These are phyloP conservation scores for Castanea sativa DNA, from an alignment of 306 rosid species.

Conservation along the genomic window DNA sequence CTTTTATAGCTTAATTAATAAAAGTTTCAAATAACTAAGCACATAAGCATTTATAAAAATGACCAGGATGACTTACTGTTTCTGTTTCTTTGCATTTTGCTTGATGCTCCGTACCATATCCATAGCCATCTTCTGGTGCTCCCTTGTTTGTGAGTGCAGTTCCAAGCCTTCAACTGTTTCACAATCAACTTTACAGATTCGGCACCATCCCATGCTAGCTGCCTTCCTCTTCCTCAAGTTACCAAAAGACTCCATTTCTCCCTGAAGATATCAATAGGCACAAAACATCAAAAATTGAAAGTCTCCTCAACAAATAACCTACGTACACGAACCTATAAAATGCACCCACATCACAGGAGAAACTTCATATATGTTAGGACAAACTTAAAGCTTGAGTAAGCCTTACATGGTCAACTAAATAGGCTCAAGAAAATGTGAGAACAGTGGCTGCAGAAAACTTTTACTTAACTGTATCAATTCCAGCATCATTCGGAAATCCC, in stretches of 20 bases:
- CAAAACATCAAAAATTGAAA: slow-evolving; percentile 6
- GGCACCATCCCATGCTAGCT: slow-evolving; percentile 91
- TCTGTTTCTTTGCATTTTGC: slow-evolving; percentile 81
- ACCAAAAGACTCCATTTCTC: slow-evolving; percentile 68
- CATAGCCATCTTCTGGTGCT: slow-evolving; percentile 93
- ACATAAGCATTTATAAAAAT: slow-evolving; percentile 10
- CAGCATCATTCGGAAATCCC: slow-evolving; percentile 68
- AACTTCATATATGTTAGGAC: background rate
- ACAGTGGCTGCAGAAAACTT: background rate
- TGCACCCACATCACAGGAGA: background rate
- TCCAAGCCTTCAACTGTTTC: slow-evolving; percentile 97
- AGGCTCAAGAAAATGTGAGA: background rate
- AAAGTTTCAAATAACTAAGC: slow-evolving; percentile 4
- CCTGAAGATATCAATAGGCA: slow-evolving; percentile 45
- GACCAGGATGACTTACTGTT: slow-evolving; percentile 46
- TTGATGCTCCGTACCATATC: slow-evolving; percentile 88
- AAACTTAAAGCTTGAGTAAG: background rate
- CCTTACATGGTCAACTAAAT: background rate
- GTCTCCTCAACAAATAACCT: slow-evolving; percentile 5
- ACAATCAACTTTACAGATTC: slow-evolving; percentile 94
- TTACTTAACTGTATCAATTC: slow-evolving; percentile 72
- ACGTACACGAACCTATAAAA: background rate
- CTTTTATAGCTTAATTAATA: background rate
- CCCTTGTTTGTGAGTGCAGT: slow-evolving; percentile 90
- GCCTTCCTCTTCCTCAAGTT: slow-evolving; percentile 70